These are phyloP conservation scores for Naganishia liquefaciens DNA, from an alignment of 1,284 basidiomycete genomes.

Conservation along the genomic window DNA sequence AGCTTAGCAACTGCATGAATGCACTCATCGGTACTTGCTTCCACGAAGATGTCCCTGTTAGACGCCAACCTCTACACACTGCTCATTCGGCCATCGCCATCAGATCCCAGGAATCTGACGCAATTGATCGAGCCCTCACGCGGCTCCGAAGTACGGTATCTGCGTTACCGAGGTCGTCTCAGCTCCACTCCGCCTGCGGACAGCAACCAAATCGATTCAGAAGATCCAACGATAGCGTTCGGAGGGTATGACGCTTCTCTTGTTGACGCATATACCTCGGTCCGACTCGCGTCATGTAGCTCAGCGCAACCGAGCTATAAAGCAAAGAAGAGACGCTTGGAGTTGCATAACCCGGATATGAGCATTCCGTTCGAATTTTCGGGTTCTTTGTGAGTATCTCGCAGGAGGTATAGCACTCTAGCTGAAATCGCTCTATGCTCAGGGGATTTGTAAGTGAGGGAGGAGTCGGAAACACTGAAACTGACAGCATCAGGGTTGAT, in stretches of 20 bases:
- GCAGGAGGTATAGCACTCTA: background rate
- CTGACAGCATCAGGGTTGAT: too few species aligned
- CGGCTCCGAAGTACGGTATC: constrained; percentile 28
- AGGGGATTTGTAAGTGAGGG: constrained; percentile 38
- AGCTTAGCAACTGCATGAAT: background rate
- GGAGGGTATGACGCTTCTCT: constrained; percentile 24
- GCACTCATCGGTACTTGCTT: background rate
- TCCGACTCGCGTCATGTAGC: constrained; percentile 42
- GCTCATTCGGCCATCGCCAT: constrained; percentile 27
- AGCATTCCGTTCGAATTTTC: constrained; percentile 47
- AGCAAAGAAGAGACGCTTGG: constrained; percentile 45
- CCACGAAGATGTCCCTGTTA: constrained; percentile 22
- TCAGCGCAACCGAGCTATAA: constrained; percentile 42
- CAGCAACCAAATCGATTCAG: background rate
- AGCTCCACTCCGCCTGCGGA: background rate
- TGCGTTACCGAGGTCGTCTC: constrained; percentile 26
- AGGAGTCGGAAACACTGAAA: background rate
- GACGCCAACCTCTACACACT: constrained; percentile 35
- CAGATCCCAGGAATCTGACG: constrained; percentile 21
- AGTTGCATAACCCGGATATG: constrained; percentile 52
- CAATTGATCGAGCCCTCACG: constrained; percentile 32
- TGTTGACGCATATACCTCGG: constrained; percentile 46
- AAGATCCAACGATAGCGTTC: constrained; percentile 20
- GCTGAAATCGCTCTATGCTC: constrained; percentile 12
- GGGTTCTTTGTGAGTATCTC: constrained; percentile 44